phyloP scores from a whole-genome alignment of 768 basidiomycete species.

The Tulasnella sp. region DNA sequence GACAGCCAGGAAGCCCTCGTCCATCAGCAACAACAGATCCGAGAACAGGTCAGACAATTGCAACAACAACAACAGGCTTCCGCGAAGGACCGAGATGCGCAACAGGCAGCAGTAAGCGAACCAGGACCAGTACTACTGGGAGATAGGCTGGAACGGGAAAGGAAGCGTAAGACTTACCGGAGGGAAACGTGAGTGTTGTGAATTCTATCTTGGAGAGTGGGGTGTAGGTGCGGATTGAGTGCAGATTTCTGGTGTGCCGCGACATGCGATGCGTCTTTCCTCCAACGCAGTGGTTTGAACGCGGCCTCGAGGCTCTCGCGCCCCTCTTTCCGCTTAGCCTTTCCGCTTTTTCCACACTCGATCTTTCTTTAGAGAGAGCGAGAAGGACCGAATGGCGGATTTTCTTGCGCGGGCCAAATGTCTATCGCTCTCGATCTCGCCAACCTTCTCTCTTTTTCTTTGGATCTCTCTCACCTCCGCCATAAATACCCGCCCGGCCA shows the following conservation, averaged over 20 bases:
- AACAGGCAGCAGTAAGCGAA: neutral
- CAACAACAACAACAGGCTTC: slow-evolving; percentile 23
- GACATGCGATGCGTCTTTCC: neutral
- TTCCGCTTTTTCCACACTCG: neutral
- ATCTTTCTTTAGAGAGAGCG: neutral
- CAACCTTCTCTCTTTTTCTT: too few species aligned
- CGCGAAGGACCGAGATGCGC: slow-evolving; percentile 13
- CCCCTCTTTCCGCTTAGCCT: slow-evolving; percentile 21
- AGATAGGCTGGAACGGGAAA: slow-evolving; percentile 21
- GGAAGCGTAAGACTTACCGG: slow-evolving; percentile 17
- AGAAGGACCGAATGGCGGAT: too few species aligned
- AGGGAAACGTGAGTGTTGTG: slow-evolving; percentile 10
- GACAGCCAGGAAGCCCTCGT: slow-evolving; percentile 52
- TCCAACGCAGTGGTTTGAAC: neutral
- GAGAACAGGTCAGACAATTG: slow-evolving; percentile 27
- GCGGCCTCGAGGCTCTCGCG: slow-evolving; percentile 21
- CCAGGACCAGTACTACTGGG: slow-evolving; percentile 27
- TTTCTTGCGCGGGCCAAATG: neutral
- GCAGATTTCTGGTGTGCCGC: neutral
- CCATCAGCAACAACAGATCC: slow-evolving; percentile 43
- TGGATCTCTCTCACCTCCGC: too few species aligned
- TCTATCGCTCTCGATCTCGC: neutral
- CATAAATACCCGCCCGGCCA: too few species aligned
- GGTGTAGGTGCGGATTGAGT: neutral
- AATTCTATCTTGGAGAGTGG: neutral